phyloP scores from a whole-genome alignment of 2,329 filamentous ascomycete genomes.

The Claviceps paspali region DNA sequence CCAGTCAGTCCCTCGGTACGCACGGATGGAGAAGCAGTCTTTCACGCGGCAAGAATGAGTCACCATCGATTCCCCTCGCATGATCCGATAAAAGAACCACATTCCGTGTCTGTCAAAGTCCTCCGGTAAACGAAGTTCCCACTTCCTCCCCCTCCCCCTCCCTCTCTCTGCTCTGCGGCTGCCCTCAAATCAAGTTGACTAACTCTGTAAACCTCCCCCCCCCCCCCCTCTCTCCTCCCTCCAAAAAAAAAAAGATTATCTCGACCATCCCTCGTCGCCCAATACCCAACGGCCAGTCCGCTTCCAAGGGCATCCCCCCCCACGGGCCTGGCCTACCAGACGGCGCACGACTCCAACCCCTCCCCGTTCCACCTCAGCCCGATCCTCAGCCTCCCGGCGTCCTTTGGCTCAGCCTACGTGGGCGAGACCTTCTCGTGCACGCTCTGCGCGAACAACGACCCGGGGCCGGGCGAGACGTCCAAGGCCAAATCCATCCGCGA shows the following conservation, averaged over 20 bases:
- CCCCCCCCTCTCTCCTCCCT: background rate
- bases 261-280: conserved; percentile 59
- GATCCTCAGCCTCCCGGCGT: conserved; percentile 68
- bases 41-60: conserved; percentile 26
- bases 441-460: conserved; percentile 87
- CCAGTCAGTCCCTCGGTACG: no score
- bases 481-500: conserved; percentile 48
- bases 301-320: conserved; percentile 30
- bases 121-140: conserved; percentile 33
- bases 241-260: conserved; percentile 60
- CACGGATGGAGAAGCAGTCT: no score
- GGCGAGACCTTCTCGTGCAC: conserved; percentile 93
- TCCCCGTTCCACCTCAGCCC: conserved; percentile 44
- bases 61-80: conserved; percentile 43
- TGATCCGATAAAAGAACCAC: conserved; percentile 54
- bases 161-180: no score
- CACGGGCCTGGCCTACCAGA: conserved; percentile 59
- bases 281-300: conserved; percentile 46
- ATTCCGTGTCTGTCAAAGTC: conserved; percentile 66
- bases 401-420: conserved; percentile 89
- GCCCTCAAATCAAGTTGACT: no score
- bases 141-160: background rate
- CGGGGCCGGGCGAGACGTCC: background rate
- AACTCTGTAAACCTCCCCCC: background rate
- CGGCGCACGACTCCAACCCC: conserved; percentile 29